Conservation (phyloP, 495 filamentous ascomycete genomes). For the Corynascus novoguineensis region DNA sequence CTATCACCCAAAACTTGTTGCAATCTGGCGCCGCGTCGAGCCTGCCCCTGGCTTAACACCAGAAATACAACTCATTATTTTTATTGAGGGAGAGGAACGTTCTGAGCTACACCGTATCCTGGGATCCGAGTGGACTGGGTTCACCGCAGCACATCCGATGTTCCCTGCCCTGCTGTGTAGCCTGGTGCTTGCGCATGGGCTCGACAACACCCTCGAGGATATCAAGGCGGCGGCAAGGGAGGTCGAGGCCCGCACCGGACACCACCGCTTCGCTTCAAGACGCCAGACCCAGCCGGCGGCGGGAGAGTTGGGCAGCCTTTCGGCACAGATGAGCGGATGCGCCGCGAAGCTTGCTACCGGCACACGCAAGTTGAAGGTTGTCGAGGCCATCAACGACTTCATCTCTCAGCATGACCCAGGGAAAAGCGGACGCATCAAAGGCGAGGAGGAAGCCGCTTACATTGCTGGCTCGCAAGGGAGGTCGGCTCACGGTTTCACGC, state of each 20-base stretch:
- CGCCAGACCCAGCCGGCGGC: constrained; percentile 24
- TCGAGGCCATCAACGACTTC: constrained; percentile 23
- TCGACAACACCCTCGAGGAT: constrained; percentile 24
- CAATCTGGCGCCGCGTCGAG: constrained; percentile 17
- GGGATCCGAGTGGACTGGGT: constrained; percentile 16
- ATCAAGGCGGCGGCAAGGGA: constrained; percentile 27
- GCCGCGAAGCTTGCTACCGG: constrained; percentile 31
- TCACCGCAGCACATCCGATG: constrained; percentile 19
- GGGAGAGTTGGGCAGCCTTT: constrained; percentile 26
- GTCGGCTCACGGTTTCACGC: neutral
- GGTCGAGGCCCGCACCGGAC: constrained; percentile 28
- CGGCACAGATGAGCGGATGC: constrained; percentile 27
- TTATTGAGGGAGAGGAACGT: constrained; percentile 25
- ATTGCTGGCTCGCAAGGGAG: neutral
- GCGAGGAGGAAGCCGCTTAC: too few relatives aligned
- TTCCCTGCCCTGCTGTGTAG: constrained; percentile 27
- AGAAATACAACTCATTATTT: constrained; percentile 16
- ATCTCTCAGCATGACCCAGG: constrained; percentile 13
- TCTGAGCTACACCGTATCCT: constrained; percentile 18
- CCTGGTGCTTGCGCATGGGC: constrained; percentile 23
- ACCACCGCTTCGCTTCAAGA: constrained; percentile 25
- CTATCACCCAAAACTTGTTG: constrained; percentile 29
- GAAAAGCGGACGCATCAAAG: too few relatives aligned
- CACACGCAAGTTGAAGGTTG: constrained; percentile 24
- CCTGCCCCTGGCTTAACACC: neutral